Base-by-base conservation (phyloP, 352 stramenopile species). In the Globisporangium canariense region DNA sequence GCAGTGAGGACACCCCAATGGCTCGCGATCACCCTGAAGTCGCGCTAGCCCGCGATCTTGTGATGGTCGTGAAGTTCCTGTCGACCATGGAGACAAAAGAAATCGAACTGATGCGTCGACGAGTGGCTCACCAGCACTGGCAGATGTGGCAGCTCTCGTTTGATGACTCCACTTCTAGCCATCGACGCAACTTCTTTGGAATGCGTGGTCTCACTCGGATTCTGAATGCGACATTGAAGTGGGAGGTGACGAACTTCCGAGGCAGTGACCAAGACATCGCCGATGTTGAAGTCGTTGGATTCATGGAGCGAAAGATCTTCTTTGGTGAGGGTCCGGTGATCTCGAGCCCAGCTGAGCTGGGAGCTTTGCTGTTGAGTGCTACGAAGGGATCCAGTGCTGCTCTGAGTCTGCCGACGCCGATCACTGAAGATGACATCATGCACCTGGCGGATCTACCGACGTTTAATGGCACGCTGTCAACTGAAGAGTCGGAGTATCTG, bases 341-440 rank as follows among this genome's bases (percentile, higher is more conserved):
- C 11, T 80, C 87, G 46, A 96, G 88, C 56, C 89, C 89, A 6
- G 74, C 88, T 0, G 87, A 93, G 43, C 63, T 94, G 5, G 70
- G 68, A 11, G 68, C 79, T 10, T 67, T 94, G 52, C 63, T 94
- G 18, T 62, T 79, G 18, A 89, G 80, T 52, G 79, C 77, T 9
- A 67, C 76, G 10, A 88, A 77, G 43, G 78, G 73, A 54, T 72
- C 76, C 16, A 70, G 70, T 34, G 58, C 66, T 50, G 62, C 67
- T 4, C 40, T 54, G 10, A 78, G 71, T 20, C 45, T 75, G 0
- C 60, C 74, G 8, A 41, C 71, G 49, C 74, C 97, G 13, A 83
- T 97, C 20, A 98, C 88, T 0, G 94, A 98, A 76, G 97, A 99
- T 74, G 97, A 99, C 69, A 97, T 99, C 51, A 96, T 99, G 68